Base-by-base conservation (phyloP, 352 stramenopile species). In the Globisporangium takayamanum region DNA sequence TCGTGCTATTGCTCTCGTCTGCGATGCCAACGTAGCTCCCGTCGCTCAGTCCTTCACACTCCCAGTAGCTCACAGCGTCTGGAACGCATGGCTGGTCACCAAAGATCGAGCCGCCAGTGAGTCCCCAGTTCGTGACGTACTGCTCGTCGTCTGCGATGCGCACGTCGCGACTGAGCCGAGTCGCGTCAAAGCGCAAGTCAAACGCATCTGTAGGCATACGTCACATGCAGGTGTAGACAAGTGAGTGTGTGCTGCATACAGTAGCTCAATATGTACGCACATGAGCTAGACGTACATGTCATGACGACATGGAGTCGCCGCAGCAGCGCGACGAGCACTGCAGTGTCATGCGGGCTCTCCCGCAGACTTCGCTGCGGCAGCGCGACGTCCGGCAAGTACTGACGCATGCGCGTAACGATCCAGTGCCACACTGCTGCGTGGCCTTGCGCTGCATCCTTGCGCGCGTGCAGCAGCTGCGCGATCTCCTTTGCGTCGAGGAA, bases 1-100 rank as follows among this genome's bases (percentile, higher is more conserved):
- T 33, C 36, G 25, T 25, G 44, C 22, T 36, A 5, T 26, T 52
- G 18, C 25, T 39, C 42, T 60, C 49, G 22, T 80, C 73, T 2
- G 72, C 62, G 47, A 88, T 54, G 28, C 77, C 80, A 15, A 87
- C 61, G 57, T 87, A 86, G 59, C 75, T 80, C 48, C 74, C 75
- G 66, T 81, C 74, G 50, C 72, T 84, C n/a, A 89, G 58, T 0
- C 80, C 77, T 18, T 73, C 57, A 59, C 72, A 82, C 51, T 89
- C 80, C 77, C 80, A 89, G 62, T 89, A 89, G 66, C 77, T 89
- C 54, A 83, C 77, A 1, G 68, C 61, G 10, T 63, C 48, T 0
- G 55, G 58, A 14, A 55, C 30, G 66, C 79, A 89, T 5, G 50
- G 37, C n/a, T 62, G 68, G 59, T 88, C 67, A 1, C 75, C 80